Evolutionary conservation across 352 stramenopile species (phyloP), one percentile per base, ranked within the genome.

Genomic region (Pythium phragmitis): DNA sequence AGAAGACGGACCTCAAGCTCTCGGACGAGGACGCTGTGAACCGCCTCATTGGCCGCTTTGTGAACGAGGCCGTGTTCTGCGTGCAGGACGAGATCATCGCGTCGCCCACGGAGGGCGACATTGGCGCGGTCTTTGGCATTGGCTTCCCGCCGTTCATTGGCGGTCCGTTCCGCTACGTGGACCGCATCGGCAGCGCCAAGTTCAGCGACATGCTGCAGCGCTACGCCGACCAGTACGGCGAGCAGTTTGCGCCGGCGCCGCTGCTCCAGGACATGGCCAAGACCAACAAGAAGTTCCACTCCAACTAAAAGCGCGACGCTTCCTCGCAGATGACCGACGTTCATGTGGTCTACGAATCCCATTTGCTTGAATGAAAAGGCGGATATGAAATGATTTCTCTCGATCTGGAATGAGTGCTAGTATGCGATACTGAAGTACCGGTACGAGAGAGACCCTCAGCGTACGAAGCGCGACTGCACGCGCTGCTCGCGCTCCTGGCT

Each of bases 71-170:
- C 7, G 91, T 97, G 45, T 92, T 98, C 39, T 99, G 96, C 70
- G 84, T 99, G 23, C 88, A 97, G 72, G 97, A 99, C 73, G 96
- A 98, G 57, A 98, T 99, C 64, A 99, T 99, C 71, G 92, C 85
- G 52, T 97, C 96, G 53, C 96, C 97, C 7, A 93, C 92, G 9
- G 95, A 98, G 60, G 97, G 96, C 63, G 97, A 99, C 78, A 99
- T 99, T 75, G 97, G 97, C 46, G 85, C 98, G n/a, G 96, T 99
- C 19, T 99, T 99, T 76, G 97, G 97, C 67, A 98, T 98, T 62
- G 97, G 97, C 59, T 99, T 99, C 79, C 94, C 96, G 34, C 97
- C 97, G 46, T 99, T 99, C 85, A 91, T 96, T 46, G 97, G 97
- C 13, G 97, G 97, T 28, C 97, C 97, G 26, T 99, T 99, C 91